Base-by-base conservation (phyloP, 768 basidiomycete genomes). In the Cyclocybe aegerita region DNA sequence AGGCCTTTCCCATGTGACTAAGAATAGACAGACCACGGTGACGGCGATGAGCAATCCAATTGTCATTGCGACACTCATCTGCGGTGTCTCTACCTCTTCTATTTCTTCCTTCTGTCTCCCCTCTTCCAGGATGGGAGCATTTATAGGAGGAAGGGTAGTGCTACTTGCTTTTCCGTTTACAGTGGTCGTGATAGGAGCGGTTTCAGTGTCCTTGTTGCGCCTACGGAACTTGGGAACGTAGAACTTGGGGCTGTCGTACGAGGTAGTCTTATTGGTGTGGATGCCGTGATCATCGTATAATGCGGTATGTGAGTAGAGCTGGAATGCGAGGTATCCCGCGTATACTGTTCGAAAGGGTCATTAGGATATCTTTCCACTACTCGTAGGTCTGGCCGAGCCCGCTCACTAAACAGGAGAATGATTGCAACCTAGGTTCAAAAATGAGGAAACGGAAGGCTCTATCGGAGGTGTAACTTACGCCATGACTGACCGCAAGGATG, bases 311-410 rank as follows among this genome's bases (percentile, higher is more conserved):
- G 90, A 89, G 61, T 77, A 85, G 0, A 89, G 75, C 60, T 91
- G 90, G 73, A 92, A 91, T 42, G 83, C 65, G n/a, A 92, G 79
- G 59, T 88, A 90, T n/a, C 75, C 77, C 2, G 59, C 72, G 62
- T 93, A 90, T 88, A 31, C 16, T 54, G 76, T 78, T 32, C 74
- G 62, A 45, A 68, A 39, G 12, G n/a, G 36, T 30, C 8, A 43
- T 50, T 23, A 45, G 35, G n/a, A 39, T 31, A 30, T 59, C n/a
- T n/a, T n/a, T n/a, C n/a, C n/a, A n/a, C n/a, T n/a, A n/a, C n/a
- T n/a, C n/a, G n/a, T 5, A 34, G 37, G n/a, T 74, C 69, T 58
- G 75, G 72, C 1, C 71, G 74, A 36, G 3, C 39, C 9, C 11
- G 4, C 11, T 23, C 16, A 32, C 40, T 86, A 68, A 89, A 76